Evolutionary conservation across 306 rosid genomes (phyloP).

Genomic region (Pueraria montana): DNA sequence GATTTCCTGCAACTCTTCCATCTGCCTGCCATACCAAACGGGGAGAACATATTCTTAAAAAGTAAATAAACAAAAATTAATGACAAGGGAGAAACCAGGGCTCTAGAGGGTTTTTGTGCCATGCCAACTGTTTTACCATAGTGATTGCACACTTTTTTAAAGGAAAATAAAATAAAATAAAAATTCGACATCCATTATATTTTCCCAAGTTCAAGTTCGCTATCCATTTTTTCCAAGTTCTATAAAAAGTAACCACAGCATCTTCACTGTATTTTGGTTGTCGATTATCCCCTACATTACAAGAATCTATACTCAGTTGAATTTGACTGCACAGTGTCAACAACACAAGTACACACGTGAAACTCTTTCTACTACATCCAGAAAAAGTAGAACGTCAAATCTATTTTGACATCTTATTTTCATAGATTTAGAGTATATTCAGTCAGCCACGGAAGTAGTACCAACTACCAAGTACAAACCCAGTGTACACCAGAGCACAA

Average conservation of each 20-base stretch:
- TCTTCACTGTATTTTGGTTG: background rate
- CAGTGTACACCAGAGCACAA: background rate
- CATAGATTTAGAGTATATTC: background rate
- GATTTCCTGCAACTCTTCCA: background rate
- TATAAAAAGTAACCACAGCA: constrained; percentile 11
- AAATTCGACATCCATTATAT: background rate
- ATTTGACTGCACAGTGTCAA: constrained; percentile 2
- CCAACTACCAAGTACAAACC: background rate
- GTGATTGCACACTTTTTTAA: background rate
- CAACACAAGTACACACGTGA: constrained; percentile 5
- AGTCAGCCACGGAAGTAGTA: constrained; percentile 12
- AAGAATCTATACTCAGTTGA: constrained; percentile 16
- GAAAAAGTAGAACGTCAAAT: constrained; percentile 12
- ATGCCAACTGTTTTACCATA: constrained; percentile 9
- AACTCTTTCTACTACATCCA: background rate
- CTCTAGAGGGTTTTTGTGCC: background rate
- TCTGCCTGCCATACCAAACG: constrained; percentile 17
- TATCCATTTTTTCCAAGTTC: constrained; percentile 21
- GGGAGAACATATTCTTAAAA: background rate
- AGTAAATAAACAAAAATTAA: background rate
- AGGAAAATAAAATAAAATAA: background rate
- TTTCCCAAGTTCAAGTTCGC: constrained; percentile 7
- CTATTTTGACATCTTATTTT: background rate
- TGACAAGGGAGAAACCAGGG: background rate
- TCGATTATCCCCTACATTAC: constrained; percentile 5